Evolutionary conservation across 2,329 filamentous ascomycete species (phyloP).

Genomic region (Chrysoporthe deuterocubensis): DNA sequence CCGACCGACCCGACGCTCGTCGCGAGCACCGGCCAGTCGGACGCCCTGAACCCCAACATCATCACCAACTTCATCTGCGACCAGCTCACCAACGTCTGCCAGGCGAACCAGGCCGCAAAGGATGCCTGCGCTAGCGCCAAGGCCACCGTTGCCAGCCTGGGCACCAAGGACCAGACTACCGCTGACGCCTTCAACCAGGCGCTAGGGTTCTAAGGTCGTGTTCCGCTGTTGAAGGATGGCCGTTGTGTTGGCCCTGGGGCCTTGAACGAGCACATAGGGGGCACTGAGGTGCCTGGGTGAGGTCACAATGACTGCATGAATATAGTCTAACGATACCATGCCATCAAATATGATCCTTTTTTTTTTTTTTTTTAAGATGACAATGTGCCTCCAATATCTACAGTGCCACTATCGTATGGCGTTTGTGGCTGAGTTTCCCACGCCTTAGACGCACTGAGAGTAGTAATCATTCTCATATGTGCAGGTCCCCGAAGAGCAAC

Average conservation of each 20-base stretch:
- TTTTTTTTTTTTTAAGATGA: background rate
- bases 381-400: background rate
- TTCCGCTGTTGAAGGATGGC: rapidly evolving
- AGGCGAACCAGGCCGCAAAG: conserved; percentile 58
- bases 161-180: conserved; percentile 52
- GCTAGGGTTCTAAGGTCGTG: conserved; percentile 41
- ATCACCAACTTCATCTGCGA: conserved; percentile 67
- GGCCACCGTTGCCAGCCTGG: conserved; percentile 53
- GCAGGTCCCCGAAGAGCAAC: conserved; percentile 47
- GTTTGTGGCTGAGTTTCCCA: background rate
- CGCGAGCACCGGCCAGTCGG: conserved; percentile 42
- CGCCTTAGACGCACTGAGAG: conserved; percentile 30
- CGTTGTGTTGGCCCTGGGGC: background rate
- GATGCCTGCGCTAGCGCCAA: conserved; percentile 52
- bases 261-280: too few species aligned
- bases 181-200: conserved; percentile 53
- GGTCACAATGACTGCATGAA: background rate
- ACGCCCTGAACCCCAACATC: conserved; percentile 66
- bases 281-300: background rate
- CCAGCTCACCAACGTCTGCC: conserved; percentile 63
- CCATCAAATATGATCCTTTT: too few species aligned
- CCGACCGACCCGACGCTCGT: conserved; percentile 22
- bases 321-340: background rate
- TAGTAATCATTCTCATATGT: conserved; percentile 45
- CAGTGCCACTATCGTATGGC: too few species aligned